Base-by-base conservation (phyloP, 1,284 basidiomycete genomes). In the Ganoderma boninense region DNA sequence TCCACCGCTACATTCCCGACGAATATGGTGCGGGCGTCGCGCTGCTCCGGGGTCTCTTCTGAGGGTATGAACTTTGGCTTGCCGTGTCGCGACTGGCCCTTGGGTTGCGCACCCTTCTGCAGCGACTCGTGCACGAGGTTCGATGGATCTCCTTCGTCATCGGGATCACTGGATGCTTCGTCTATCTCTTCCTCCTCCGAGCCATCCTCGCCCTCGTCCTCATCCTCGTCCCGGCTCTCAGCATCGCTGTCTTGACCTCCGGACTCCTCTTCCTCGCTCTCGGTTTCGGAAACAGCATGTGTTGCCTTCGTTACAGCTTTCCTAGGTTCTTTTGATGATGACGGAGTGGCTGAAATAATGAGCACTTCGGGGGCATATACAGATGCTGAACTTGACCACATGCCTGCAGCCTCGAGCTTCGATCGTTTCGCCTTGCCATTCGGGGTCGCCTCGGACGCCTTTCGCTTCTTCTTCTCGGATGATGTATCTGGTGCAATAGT, bases 1-100 rank as follows among this genome's bases (percentile, higher is more conserved):
- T 94, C 91, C 2, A 94, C 84, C 2, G 92, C 89, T 0, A 99
- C 83, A 79, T 99, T 99, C 13, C 97, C 97, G n/a, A 99, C 82
- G 79, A 99, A 99, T 65, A 98, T 85, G 1, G 97, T 98, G 38
- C 97, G 89, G 23, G 88, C 86, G 78, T 98, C 91, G 64, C 93
- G 87, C 69, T 89, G 89, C 67, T 89, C 90, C 13, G 86, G 77
- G 0, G 92, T 92, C 81, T 97, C 95, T 65, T 88, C 89, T 32
- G 82, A 75, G 0, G 93, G 94, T 0, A 86, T 83, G 74, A 86
- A 87, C 71, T 83, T 86, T 14, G 62, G 64, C 69, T 84, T 85
- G 4, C 69, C 69, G 54, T 72, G 42, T 62, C 71, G 38, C 61
- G 70, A 59, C 62, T 78, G 71, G 54, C 74, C 67, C 68, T 76